These are phyloP conservation scores for Cercospora sp. DNA, from an alignment of 2,329 filamentous ascomycete genomes.

Conservation along the genomic window DNA sequence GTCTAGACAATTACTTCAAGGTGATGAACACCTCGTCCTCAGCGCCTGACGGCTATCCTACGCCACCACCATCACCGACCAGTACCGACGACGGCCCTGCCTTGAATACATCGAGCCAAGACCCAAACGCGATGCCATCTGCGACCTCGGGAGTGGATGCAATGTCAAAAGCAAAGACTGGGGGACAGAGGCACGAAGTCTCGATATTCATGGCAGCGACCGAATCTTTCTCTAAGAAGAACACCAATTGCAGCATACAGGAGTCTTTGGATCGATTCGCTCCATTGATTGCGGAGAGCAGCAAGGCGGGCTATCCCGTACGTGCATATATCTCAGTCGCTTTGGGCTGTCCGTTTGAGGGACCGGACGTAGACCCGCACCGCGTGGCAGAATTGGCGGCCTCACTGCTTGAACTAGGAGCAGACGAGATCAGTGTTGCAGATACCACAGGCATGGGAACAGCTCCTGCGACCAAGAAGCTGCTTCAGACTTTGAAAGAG, in stretches of 20 bases:
- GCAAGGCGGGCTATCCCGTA: conserved; percentile 64
- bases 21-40: conserved; percentile 49
- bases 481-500: conserved; percentile 64
- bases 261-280: conserved; percentile 70
- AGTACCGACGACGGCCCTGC: conserved; percentile 41
- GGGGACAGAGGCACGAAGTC: conserved; percentile 57
- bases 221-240: conserved; percentile 75
- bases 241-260: conserved; percentile 77
- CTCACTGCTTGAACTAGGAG: conserved; percentile 76
- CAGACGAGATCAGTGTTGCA: conserved; percentile 84
- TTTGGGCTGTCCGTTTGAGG: conserved; percentile 75
- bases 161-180: conserved; percentile 51
- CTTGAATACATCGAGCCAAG: conserved; percentile 45
- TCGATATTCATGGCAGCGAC: conserved; percentile 82
- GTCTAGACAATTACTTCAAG: conserved; percentile 62
- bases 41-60: conserved; percentile 51
- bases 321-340: conserved; percentile 80
- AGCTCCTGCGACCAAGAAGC: conserved; percentile 64
- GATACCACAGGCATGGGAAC: conserved; percentile 93
- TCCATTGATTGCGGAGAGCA: conserved; percentile 68
- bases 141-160: conserved; percentile 39
- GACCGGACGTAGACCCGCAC: conserved; percentile 59
- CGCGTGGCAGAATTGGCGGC: conserved; percentile 63
- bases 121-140: conserved; percentile 46
- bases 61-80: conserved; percentile 42